Evolutionary conservation across 177 flowering plant genomes (phyloP), one percentile per base, ranked within the genome.

Genomic region (Vitis hybrid): DNA sequence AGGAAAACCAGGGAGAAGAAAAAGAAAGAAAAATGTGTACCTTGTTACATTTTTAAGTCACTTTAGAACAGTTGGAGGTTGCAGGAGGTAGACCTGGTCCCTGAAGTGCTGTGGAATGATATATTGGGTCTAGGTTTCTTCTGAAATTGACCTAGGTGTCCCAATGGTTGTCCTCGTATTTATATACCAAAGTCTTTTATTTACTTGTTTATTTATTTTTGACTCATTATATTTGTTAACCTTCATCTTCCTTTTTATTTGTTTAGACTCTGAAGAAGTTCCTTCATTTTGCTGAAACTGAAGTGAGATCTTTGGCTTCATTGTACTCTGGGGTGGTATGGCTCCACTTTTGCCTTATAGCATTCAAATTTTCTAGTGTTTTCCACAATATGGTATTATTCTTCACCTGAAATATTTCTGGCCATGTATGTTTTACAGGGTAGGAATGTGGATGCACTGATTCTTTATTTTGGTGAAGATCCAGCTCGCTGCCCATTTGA

Each of bases 401-500:
- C 14, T 58, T 76, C 12, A 60, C 35, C 46, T 71, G 58, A 77
- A 54, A 54, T 48, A 32, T 57, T 63, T 71, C 30, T 53, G 46
- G 21, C 41, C 61, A 53, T 73, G 57, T 51, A 64, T 59, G 15
- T 51, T 68, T 68, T 72, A 18, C 84, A 92, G 98, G 97, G 98
- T 66, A 86, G 88, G 82, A 90, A 84, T 76, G 97, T 86, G 66
- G 98, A 94, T 76, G 86, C 91, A 10, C 75, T 91, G 74, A 87
- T 87, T 69, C 79, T 85, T 64, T 94, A 94, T 76, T 92, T 94
- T 76, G 98, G 98, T 58, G 98, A 94, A 80, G 98, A 94, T 81
- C 97, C 97, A 65, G 76, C 90, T 63, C 89, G 90, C 13, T 92
- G 94, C 80, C 84, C 91, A 57, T 94, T 90, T 80, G 98, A 94